Conservation (phyloP, 768 basidiomycete species). For the Naganishia friedmannii region DNA sequence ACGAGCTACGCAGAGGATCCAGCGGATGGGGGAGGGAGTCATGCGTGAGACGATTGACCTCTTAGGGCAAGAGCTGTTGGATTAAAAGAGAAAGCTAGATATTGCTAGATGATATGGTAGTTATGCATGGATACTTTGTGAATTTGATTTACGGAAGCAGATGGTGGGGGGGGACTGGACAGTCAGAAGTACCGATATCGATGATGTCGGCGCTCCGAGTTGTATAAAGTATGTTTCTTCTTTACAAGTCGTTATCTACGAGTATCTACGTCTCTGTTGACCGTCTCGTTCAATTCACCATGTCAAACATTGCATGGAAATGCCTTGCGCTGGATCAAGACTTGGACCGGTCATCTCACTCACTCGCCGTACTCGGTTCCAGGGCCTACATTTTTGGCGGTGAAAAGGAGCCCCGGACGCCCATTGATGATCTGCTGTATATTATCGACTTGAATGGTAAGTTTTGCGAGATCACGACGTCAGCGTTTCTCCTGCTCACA, state of each 20-base stretch:
- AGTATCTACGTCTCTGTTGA: no score
- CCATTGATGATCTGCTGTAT: constrained; percentile 48
- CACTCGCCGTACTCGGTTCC: constrained; percentile 45
- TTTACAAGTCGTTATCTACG: no score
- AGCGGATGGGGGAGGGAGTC: not conserved
- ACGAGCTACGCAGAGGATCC: constrained; percentile 1
- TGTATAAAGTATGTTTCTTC: no score
- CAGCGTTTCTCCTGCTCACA: not conserved
- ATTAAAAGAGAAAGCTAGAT: not conserved
- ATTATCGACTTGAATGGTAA: constrained; percentile 30
- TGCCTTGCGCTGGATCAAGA: not conserved
- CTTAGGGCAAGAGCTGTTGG: not conserved
- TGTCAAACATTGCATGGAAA: constrained; percentile 9
- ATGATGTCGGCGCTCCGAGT: not conserved
- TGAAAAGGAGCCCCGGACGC: constrained; percentile 55
- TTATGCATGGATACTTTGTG: no score
- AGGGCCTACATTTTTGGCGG: constrained; percentile 54
- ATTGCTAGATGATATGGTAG: no score
- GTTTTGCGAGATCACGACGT: constrained; percentile 8
- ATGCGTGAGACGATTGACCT: not conserved
- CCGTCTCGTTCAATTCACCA: not conserved
- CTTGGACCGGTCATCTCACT: constrained; percentile 55
- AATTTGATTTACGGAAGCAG: constrained; percentile 1
- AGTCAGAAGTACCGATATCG: not conserved
- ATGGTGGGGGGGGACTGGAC: not conserved